These are phyloP conservation scores for Pulveroboletus sp. DNA, from an alignment of 768 basidiomycete genomes.

Conservation along the genomic window DNA sequence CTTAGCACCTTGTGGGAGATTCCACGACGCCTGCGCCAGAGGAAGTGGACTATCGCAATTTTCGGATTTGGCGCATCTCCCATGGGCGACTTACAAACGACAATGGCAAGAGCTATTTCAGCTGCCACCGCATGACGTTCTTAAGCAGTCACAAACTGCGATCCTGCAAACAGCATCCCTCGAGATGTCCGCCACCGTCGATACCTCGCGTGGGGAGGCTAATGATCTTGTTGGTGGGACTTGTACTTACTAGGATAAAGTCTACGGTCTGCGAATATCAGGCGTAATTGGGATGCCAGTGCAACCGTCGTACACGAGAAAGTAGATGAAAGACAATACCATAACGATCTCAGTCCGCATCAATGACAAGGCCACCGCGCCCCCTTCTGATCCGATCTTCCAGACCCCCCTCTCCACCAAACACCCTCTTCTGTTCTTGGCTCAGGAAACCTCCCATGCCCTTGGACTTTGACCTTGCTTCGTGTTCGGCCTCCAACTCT, in stretches of 20 bases:
- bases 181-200: background rate
- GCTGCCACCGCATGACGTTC: background rate
- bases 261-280: background rate
- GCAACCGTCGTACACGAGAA: slow-evolving; percentile 7
- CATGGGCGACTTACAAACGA: background rate
- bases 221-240: background rate
- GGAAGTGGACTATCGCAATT: background rate
- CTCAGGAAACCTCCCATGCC: slow-evolving; percentile 80
- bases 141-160: background rate
- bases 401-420: slow-evolving; percentile 70
- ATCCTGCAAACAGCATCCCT: background rate
- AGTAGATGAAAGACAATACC: background rate
- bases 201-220: background rate
- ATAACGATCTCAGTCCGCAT: slow-evolving; percentile 31
- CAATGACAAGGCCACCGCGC: slow-evolving; percentile 63
- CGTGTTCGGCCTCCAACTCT: slow-evolving; percentile 69
- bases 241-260: background rate
- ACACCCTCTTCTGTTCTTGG: slow-evolving; percentile 79
- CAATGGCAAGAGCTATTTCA: background rate
- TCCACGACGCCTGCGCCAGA: background rate
- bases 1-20: background rate
- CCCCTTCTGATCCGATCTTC: slow-evolving; percentile 77
- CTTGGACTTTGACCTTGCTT: slow-evolving; percentile 60
- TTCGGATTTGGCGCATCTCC: background rate
- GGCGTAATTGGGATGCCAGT: background rate